phyloP scores from a whole-genome alignment of 2,329 filamentous ascomycete genomes.

The Aspergillus niger region DNA sequence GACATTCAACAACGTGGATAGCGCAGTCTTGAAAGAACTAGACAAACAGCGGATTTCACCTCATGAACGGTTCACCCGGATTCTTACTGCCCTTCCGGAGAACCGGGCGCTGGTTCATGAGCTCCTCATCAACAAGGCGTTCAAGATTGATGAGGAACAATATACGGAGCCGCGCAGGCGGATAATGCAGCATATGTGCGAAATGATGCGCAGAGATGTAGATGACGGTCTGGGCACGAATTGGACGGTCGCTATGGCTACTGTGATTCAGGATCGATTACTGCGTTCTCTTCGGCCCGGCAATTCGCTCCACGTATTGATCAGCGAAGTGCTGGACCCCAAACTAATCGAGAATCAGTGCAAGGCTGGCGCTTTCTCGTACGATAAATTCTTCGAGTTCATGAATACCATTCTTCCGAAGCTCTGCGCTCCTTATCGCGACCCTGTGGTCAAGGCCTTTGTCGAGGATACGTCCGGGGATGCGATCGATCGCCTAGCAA shows the following conservation, averaged over 20 bases:
- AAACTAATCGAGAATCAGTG: conserved; percentile 60
- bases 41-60: conserved; percentile 39
- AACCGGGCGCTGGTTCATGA: conserved; percentile 66
- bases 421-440: conserved; percentile 66
- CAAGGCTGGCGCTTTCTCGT: conserved; percentile 63
- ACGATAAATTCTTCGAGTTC: conserved; percentile 64
- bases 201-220: conserved; percentile 60
- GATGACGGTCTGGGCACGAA: conserved; percentile 56
- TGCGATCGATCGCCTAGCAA: conserved; percentile 65
- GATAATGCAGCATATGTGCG: conserved; percentile 61
- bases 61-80: conserved; percentile 50
- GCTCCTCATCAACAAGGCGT: conserved; percentile 65
- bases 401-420: conserved; percentile 64
- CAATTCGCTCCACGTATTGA: conserved; percentile 62
- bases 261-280: conserved; percentile 63
- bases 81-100: conserved; percentile 62
- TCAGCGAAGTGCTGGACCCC: conserved; percentile 63
- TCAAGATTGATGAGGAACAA: conserved; percentile 56
- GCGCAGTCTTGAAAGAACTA: conserved; percentile 36
- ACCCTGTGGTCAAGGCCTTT: conserved; percentile 59
- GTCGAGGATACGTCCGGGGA: conserved; percentile 54
- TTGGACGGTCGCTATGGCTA: conserved; percentile 68
- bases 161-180: conserved; percentile 56
- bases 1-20: conserved; percentile 42
- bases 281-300: conserved; percentile 60